Percentiles rank a stretch among this genome's conserved stretches.
Conservation (phyloP, 2,329 filamentous ascomycete genomes). For the Fusarium sp. region DNA sequence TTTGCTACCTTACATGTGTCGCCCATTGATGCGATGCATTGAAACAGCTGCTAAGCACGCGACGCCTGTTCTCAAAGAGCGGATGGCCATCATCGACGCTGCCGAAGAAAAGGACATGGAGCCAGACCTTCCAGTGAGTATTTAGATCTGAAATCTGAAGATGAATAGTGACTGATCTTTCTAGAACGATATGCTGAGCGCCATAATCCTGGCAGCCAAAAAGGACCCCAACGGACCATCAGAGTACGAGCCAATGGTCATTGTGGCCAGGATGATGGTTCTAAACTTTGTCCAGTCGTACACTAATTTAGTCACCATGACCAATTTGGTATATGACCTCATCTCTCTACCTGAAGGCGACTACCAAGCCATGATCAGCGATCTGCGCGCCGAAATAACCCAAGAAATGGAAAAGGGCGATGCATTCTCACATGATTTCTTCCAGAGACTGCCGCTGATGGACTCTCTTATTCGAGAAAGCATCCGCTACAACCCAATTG, state of each 20-base stretch:
- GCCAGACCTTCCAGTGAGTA: constrained; percentile 10
- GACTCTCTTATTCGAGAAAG: constrained; percentile 30
- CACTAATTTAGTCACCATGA: constrained; percentile 34
- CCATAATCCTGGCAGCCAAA: constrained; percentile 27
- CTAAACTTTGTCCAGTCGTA: constrained; percentile 34
- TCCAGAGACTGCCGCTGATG: constrained; percentile 27
- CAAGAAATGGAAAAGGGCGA: constrained; percentile 20
- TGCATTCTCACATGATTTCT: constrained; percentile 28
- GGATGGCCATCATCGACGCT: constrained; percentile 26
- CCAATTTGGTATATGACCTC: constrained; percentile 33
- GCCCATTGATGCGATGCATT: constrained; percentile 27
- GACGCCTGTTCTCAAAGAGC: constrained; percentile 21
- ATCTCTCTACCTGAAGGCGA: constrained; percentile 24
- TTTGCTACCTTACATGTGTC: constrained; percentile 27
- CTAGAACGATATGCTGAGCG: constrained; percentile 32
- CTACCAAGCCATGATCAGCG: constrained; percentile 19
- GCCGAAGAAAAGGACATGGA: constrained; percentile 18
- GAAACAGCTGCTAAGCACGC: constrained; percentile 31
- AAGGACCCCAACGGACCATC: constrained; percentile 17
- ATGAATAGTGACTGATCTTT: neutral
- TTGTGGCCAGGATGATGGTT: constrained; percentile 34
- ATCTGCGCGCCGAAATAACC: constrained; percentile 23
- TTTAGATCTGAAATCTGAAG: neutral
- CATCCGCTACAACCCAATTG: constrained; percentile 36
- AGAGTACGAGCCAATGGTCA: constrained; percentile 31